A percentile compares a stretch with the other conserved stretches of the same genome.
Evolutionary conservation across 805 yeast genomes (phyloP).

Genomic region (Diddensiella santjacobensis): DNA sequence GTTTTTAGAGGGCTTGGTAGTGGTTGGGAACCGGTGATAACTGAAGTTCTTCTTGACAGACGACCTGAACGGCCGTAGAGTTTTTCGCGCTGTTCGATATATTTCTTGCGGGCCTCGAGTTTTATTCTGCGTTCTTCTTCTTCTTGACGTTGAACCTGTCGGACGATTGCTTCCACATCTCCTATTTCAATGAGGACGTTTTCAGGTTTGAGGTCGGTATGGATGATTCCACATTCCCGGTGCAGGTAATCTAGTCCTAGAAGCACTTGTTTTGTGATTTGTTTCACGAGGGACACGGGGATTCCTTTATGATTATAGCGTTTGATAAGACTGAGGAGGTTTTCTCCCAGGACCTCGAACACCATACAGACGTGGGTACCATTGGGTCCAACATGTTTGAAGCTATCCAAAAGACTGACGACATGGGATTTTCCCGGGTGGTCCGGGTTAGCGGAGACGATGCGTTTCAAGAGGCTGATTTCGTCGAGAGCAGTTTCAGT

Average conservation of each 20-base stretch:
- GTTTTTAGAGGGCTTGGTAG: slow-evolving; percentile 82
- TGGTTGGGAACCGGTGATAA: slow-evolving; percentile 90
- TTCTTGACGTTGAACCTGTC: slow-evolving; percentile 61
- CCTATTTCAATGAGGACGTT: slow-evolving; percentile 77
- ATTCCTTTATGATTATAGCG: slow-evolving; percentile 74
- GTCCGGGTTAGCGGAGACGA: slow-evolving; percentile 54
- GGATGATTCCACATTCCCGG: slow-evolving; percentile 68
- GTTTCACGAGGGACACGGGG: slow-evolving; percentile 73
- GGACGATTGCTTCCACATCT: slow-evolving; percentile 74
- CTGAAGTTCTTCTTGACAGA: slow-evolving; percentile 62
- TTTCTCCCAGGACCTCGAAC: slow-evolving; percentile 95
- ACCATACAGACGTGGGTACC: slow-evolving; percentile 96
- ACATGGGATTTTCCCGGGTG: slow-evolving; percentile 84
- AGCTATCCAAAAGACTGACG: slow-evolving; percentile 75
- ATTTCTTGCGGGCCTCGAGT: slow-evolving; percentile 3
- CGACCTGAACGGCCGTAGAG: slow-evolving; percentile 30
- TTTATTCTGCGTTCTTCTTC: slow-evolving; percentile 31
- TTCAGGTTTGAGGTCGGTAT: slow-evolving; percentile 71
- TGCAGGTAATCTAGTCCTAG: slow-evolving; percentile 70
- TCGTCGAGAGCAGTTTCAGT: slow-evolving; percentile 95
- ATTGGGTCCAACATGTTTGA: slow-evolving; percentile 82
- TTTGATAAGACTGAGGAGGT: slow-evolving; percentile 76
- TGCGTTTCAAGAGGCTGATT: slow-evolving; percentile 66
- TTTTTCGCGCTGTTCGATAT: slow-evolving; percentile 5
- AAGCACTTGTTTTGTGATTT: slow-evolving; percentile 72